These are phyloP conservation scores for Chlorella sorokiniana DNA, from an alignment of 139 green algal genomes.

Conservation along the genomic window DNA sequence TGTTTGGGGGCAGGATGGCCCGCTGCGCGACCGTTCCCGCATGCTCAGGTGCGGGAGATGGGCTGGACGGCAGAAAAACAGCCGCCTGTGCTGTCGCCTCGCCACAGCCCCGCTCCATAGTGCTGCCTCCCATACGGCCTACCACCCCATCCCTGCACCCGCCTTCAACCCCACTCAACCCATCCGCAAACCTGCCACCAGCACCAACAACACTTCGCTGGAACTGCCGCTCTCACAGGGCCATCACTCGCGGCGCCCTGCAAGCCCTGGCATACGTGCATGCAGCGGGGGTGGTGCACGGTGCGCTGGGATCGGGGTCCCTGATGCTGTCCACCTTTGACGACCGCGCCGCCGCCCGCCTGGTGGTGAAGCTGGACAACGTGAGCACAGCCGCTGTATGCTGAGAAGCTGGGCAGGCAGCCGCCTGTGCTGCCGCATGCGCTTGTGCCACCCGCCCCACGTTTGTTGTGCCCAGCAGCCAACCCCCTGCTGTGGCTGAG, in stretches of 20 bases:
- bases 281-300: constrained; percentile 66
- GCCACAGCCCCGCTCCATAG: background rate
- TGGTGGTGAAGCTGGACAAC: constrained; percentile 83
- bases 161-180: too few species aligned
- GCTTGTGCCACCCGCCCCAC: background rate
- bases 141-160: too few species aligned
- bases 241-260: constrained; percentile 50
- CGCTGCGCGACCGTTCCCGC: constrained; percentile 20
- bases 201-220: too few species aligned
- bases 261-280: constrained; percentile 67
- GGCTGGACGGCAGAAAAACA: background rate
- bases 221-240: constrained; percentile 19
- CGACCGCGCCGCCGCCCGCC: constrained; percentile 42
- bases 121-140: too few species aligned
- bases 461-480: background rate
- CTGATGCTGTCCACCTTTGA: constrained; percentile 70
- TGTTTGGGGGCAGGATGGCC: constrained; percentile 40
- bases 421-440: background rate
- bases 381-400: background rate
- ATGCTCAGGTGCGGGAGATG: constrained; percentile 47
- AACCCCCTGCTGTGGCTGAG: background rate
- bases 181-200: too few species aligned
- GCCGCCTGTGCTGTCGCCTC: background rate
- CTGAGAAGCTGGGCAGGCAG: background rate
- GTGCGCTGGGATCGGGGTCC: constrained; percentile 66